Base-by-base conservation (phyloP, 495 filamentous ascomycete genomes). In the Podospora pseudoanserina region DNA sequence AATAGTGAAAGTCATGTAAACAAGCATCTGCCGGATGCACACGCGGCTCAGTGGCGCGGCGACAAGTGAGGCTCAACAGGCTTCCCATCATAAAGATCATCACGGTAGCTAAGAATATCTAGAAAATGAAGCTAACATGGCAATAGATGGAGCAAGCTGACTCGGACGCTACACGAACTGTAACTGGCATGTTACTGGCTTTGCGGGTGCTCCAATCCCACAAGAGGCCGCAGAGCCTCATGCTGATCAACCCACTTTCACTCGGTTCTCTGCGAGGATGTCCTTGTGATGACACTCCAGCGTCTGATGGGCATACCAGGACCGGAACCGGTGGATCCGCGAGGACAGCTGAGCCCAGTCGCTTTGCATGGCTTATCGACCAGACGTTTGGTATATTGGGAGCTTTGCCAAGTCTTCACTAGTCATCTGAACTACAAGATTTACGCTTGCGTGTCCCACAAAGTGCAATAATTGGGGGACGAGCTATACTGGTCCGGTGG, bases 1-100 rank as follows among this genome's bases (percentile, higher is more conserved):
- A 20, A 26, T 19, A n/a, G 28, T 54, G 28, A 7, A 39, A 32
- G 0, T 27, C 26, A 49, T 32, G 20, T 26, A 58, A 58, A 58
- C 55, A 58, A 58, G 18, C 55, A 58, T 58, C 55, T 58, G 55
- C 55, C 55, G 55, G 6, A 19, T 26, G 55, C 55, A 58, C 55
- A 58, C 55, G 55, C 55, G 55, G 55, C 55, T 26, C 55, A 0
- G 55, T 58, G 55, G 55, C 55, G 55, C 55, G 55, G 55, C 55
- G 55, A 19, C 55, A 26, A 20, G 23, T 26, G 55, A 58, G 55
- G 55, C 55, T 58, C 55, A 58, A 58, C n/a, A 23, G 23, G 55
- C 11, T 26, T n/a, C 55, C 11, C 55, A 26, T 58, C 55, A 58
- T 3, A 15, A 13, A 0, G 39, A 49, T 32, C 30, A 32, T 32